Percentiles rank a stretch among this genome's conserved stretches.
Evolutionary conservation across 2,329 filamentous ascomycete species (phyloP).

Genomic region (Venturia aucupariae): DNA sequence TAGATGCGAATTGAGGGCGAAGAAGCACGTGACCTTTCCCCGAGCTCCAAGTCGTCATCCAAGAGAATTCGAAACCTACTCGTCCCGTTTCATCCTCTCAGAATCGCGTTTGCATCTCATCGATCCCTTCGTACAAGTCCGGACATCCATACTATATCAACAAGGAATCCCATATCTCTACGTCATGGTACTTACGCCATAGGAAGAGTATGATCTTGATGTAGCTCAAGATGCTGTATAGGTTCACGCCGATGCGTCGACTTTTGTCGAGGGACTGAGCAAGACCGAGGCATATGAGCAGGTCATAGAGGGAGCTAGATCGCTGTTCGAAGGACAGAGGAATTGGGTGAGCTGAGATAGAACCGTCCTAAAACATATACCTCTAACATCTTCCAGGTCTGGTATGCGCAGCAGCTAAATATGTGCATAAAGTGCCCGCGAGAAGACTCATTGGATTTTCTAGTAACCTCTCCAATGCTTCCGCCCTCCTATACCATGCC

Average conservation of each 20-base stretch:
- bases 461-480: slow-evolving; percentile 68
- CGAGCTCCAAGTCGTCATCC: neutral
- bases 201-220: neutral
- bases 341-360: slow-evolving; percentile 57
- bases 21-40: neutral
- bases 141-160: neutral
- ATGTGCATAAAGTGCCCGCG: neutral
- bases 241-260: slow-evolving; percentile 74
- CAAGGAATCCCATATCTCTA: neutral
- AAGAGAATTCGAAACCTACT: neutral
- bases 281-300: slow-evolving; percentile 69
- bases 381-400: neutral
- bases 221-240: slow-evolving; percentile 6
- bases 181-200: slow-evolving; percentile 4
- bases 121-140: neutral
- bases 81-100: neutral
- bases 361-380: no score
- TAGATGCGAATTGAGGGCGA: no score
- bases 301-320: slow-evolving; percentile 59
- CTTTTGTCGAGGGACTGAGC: slow-evolving; percentile 55
- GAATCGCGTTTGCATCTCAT: neutral
- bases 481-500: slow-evolving; percentile 70
- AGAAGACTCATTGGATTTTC: slow-evolving; percentile 5
- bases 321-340: slow-evolving; percentile 61
- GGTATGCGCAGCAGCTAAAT: neutral